These are phyloP conservation scores for Penicillium nucicola DNA, from an alignment of 495 filamentous ascomycete genomes.

Conservation along the genomic window DNA sequence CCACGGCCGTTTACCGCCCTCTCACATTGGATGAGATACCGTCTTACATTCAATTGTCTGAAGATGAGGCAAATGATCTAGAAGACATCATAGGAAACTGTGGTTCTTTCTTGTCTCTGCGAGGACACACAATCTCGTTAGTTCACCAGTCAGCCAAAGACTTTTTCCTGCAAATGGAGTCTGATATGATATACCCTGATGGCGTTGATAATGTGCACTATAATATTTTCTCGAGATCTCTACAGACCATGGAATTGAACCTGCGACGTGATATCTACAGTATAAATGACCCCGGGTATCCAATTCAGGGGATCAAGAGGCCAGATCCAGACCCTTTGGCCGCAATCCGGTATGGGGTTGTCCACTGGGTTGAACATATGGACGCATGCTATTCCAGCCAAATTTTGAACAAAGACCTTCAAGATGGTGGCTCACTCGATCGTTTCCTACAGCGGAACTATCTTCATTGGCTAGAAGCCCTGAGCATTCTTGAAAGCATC, in stretches of 20 bases:
- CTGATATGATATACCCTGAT: slow-evolving; percentile 11
- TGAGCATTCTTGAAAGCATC: slow-evolving; percentile 27
- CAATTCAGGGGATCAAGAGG: not conserved
- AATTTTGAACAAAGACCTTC: not conserved
- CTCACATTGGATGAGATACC: slow-evolving; percentile 22
- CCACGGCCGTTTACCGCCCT: slow-evolving; percentile 18
- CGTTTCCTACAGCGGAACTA: slow-evolving; percentile 21
- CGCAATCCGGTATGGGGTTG: slow-evolving; percentile 27
- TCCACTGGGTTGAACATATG: slow-evolving; percentile 38
- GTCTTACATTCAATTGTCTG: slow-evolving; percentile 16
- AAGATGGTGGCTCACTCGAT: slow-evolving; percentile 13
- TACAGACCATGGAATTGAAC: slow-evolving; percentile 12
- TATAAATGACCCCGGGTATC: slow-evolving; percentile 11
- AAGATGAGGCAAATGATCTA: not conserved
- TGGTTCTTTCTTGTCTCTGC: slow-evolving; percentile 17
- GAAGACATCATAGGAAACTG: slow-evolving; percentile 7
- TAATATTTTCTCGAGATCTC: slow-evolving; percentile 23
- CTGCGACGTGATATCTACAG: slow-evolving; percentile 22
- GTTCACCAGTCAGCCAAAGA: slow-evolving; percentile 44
- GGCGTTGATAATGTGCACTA: slow-evolving; percentile 20
- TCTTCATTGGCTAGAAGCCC: slow-evolving; percentile 37
- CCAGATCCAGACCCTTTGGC: slow-evolving; percentile 15
- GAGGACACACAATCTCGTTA: slow-evolving; percentile 24
- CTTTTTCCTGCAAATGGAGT: slow-evolving; percentile 17
- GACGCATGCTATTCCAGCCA: not conserved